A percentile compares a stretch with the other conserved stretches of the same genome.
phyloP scores from a whole-genome alignment of 2,329 filamentous ascomycete genomes.

The Cercospora sp. region DNA sequence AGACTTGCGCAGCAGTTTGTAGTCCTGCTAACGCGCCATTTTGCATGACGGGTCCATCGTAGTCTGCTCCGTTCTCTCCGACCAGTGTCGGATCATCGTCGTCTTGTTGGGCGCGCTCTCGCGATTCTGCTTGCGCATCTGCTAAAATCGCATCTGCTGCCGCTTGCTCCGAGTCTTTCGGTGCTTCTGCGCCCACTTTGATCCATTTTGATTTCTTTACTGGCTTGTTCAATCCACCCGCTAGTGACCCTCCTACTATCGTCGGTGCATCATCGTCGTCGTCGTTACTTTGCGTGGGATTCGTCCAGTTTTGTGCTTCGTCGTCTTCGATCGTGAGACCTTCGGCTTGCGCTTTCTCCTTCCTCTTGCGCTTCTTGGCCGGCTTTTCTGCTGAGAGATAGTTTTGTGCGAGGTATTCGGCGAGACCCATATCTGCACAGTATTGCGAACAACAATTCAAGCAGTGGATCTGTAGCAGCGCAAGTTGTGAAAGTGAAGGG shows the following conservation, averaged over 20 bases:
- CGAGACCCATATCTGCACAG: constrained; percentile 59
- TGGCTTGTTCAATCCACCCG: constrained; percentile 51
- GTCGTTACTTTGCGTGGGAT: constrained; percentile 47
- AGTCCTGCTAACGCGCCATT: constrained; percentile 85
- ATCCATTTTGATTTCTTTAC: constrained; percentile 86
- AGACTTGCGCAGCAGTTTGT: constrained; percentile 77
- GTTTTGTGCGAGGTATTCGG: constrained; percentile 85
- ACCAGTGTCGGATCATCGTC: constrained; percentile 53
- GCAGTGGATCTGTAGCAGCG: neutral
- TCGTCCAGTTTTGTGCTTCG: constrained; percentile 55
- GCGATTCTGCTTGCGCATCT: constrained; percentile 38
- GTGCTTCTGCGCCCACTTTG: constrained; percentile 58
- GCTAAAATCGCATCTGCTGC: constrained; percentile 56
- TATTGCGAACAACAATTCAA: neutral
- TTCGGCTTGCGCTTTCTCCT: constrained; percentile 42
- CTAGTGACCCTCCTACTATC: constrained; percentile 49
- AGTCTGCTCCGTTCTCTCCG: constrained; percentile 51
- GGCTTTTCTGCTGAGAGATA: constrained; percentile 74
- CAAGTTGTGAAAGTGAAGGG: constrained; percentile 1
- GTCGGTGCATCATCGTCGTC: constrained; percentile 58
- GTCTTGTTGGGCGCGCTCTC: constrained; percentile 35
- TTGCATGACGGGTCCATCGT: constrained; percentile 68
- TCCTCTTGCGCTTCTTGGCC: constrained; percentile 56
- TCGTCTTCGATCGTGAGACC: constrained; percentile 54
- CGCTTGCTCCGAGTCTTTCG: constrained; percentile 56